Base-by-base conservation (phyloP, 1,284 basidiomycete species). In the Phylloboletellus chloephorus region DNA sequence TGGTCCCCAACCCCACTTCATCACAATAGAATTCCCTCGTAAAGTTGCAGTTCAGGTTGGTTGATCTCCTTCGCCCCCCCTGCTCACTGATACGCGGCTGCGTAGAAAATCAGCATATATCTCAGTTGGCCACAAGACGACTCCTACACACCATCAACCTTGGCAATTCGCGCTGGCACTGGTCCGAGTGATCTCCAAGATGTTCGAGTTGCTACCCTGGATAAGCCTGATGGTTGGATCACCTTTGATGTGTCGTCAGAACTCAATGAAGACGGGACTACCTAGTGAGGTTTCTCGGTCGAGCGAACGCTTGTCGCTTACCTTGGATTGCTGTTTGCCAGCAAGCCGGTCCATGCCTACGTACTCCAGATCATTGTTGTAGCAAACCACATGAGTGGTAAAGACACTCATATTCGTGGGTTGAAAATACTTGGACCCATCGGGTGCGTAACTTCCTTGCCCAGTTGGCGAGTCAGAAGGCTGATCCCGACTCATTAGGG, bases 381-480 rank as follows among this genome's bases (percentile, higher is more conserved):
- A 15, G 83, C 88, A 15, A 98, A 98, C 59, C 93, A 98, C 58
- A 85, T 96, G 76, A 97, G 95, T 53, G 96, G 96, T 3, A 98
- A 98, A 63, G 96, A 99, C 65, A 98, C 96, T 7, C 96, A 98
- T 65, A 87, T 98, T 11, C 79, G 96, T 13, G 91, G 93, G 1
- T 64, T 98, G 30, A 79, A 77, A 39, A 76, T 98, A 16, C 81
- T 92, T 46, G 95, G 93, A 0, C 88, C 92, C 2, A 60, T 78
- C 6, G 82, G 84, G 92, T 92, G 57, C 48, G 84, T 71, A 17
- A 13, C 26, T 26, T 20, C 24, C 10, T 34, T 35, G 5, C 19
- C n/a, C 16, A 17, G 28, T 8, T 32, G 15, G 11, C 5, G 11
- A 20, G 13, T 42, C 20, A 34, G n/a, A 15, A 17, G 4, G 1